These are phyloP conservation scores for Cyclotella cryptica DNA, from an alignment of 108 stramenopile genomes.

Conservation along the genomic window DNA sequence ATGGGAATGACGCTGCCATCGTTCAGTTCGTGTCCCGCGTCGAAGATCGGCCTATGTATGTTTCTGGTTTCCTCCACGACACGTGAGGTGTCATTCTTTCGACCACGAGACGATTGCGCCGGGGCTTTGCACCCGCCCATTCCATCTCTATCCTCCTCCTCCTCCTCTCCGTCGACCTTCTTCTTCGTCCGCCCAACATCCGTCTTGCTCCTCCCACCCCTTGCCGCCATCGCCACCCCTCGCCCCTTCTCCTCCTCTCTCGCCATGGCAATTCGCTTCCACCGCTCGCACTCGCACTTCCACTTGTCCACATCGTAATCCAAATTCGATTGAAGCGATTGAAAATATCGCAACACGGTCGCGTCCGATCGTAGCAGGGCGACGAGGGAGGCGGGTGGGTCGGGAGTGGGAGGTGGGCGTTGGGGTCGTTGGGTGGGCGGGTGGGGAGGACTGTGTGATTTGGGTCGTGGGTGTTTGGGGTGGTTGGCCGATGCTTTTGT, in stretches of 20 bases:
- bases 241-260: not conserved
- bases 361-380: constrained; percentile 61
- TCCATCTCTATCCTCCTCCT: too few relatives aligned
- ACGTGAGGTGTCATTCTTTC: too few relatives aligned
- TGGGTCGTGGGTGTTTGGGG: not conserved
- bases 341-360: constrained; percentile 67
- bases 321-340: constrained; percentile 69
- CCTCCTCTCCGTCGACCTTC: not conserved
- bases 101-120: too few relatives aligned
- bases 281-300: constrained; percentile 60
- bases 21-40: not conserved
- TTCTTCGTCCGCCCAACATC: not conserved
- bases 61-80: too few relatives aligned
- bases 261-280: constrained; percentile 24
- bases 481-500: not conserved
- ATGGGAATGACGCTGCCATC: constrained; percentile 38
- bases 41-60: not conserved
- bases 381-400: constrained; percentile 66
- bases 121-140: too few relatives aligned
- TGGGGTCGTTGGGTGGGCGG: constrained; percentile 7
- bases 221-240: not conserved
- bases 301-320: constrained; percentile 77
- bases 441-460: not conserved
- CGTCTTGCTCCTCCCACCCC: not conserved
- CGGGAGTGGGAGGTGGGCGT: constrained; percentile 39